A percentile compares a stretch with the other conserved stretches of the same genome.
Conservation (phyloP, 768 basidiomycete species). For the Sistotremastrum suecicum region DNA sequence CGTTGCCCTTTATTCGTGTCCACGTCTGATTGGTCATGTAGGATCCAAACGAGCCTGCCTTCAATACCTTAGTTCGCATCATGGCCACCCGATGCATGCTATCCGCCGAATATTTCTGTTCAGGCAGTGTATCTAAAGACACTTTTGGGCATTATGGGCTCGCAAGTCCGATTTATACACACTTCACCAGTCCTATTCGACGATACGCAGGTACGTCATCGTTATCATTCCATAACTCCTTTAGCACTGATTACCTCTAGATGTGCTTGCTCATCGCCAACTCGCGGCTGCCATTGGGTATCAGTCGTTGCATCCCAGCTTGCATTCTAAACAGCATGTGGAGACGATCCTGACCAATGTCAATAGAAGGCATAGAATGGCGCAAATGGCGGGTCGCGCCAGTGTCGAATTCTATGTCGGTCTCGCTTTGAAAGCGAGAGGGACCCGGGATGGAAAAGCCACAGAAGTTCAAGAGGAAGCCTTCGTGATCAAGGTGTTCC, state of each 20-base stretch:
- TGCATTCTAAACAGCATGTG: conserved; percentile 81
- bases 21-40: conserved; percentile 15
- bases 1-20: conserved; percentile 3
- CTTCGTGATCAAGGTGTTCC: conserved; percentile 86
- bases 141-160: conserved; percentile 96
- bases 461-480: conserved; percentile 60
- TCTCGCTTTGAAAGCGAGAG: conserved; percentile 66
- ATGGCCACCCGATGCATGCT: conserved; percentile 99
- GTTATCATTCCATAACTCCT: not conserved
- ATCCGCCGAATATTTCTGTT: conserved; percentile 95
- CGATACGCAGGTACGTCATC: conserved; percentile 69
- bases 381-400: conserved; percentile 93
- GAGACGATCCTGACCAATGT: conserved; percentile 78
- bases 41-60: conserved; percentile 76
- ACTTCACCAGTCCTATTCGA: conserved; percentile 95
- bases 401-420: conserved; percentile 98
- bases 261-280: conserved; percentile 90
- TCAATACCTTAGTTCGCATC: conserved; percentile 95
- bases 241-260: conserved; percentile 21
- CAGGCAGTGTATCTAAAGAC: conserved; percentile 83
- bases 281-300: conserved; percentile 82
- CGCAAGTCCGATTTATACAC: conserved; percentile 95
- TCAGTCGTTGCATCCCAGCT: conserved; percentile 64
- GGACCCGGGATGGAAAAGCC: conserved; percentile 20
- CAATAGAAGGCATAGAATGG: conserved; percentile 87